Evolutionary conservation across 140 eudicot genomes (phyloP).

Genomic region (Stevia rebaudiana): DNA sequence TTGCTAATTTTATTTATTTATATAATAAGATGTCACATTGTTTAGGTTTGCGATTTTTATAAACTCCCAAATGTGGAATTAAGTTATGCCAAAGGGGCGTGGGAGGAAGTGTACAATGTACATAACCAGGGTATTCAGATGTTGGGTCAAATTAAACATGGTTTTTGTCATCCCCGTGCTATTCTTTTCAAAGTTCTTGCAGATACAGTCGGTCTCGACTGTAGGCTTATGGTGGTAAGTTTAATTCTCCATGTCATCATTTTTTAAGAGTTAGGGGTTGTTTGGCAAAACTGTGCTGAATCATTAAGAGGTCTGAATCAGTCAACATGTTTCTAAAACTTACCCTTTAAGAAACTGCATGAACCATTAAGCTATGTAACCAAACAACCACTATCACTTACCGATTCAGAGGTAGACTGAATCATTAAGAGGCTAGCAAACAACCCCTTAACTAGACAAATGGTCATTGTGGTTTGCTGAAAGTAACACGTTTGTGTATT

Average conservation of each 20-base stretch:
- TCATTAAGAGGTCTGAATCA: no score
- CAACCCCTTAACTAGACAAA: no score
- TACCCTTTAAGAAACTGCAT: no score
- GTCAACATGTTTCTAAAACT: no score
- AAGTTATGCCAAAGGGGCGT: conserved; percentile 52
- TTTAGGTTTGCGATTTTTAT: conserved; percentile 68
- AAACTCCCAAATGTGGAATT: conserved; percentile 53
- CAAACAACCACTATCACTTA: no score
- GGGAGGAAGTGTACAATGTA: conserved; percentile 64
- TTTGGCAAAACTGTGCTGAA: no score
- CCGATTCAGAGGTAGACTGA: no score
- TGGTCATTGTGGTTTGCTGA: no score
- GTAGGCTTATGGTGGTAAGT: conserved; percentile 74
- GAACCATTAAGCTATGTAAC: no score
- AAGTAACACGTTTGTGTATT: no score
- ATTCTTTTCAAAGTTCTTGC: conserved; percentile 92
- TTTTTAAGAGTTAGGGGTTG: no score
- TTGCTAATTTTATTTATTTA: background rate
- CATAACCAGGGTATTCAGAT: conserved; percentile 69
- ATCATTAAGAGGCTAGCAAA: no score
- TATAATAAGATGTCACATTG: background rate
- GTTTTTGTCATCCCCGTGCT: conserved; percentile 89
- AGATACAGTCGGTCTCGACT: conserved; percentile 71
- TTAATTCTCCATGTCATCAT: background rate
- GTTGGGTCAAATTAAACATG: conserved; percentile 84